Conservation (phyloP, 164 flowering plant genomes). For the grape (Vitis vinifera) region DNA sequence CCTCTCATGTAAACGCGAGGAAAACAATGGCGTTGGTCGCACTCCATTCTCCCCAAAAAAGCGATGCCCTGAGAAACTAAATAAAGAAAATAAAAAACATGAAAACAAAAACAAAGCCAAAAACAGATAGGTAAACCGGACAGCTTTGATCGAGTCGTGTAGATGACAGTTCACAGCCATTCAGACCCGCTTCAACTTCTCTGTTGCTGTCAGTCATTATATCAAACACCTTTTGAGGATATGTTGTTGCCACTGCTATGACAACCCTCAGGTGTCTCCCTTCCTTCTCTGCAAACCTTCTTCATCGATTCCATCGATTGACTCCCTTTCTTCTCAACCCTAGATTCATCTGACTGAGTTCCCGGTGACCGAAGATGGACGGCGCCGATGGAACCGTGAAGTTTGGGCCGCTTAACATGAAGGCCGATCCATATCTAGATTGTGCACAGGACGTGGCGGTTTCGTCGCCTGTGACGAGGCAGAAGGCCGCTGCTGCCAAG, state of each 20-base stretch:
- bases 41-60: slow-evolving; percentile 26
- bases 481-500: slow-evolving; percentile 92
- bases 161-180: slow-evolving; percentile 7
- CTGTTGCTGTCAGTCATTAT: slow-evolving; percentile 13
- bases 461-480: slow-evolving; percentile 84
- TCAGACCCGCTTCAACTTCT: slow-evolving; percentile 2
- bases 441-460: slow-evolving; percentile 52
- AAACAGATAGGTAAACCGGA: slow-evolving; percentile 9
- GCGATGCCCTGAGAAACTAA: too few species aligned
- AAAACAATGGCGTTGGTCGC: slow-evolving; percentile 34
- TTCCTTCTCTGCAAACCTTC: neutral
- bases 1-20: slow-evolving; percentile 11
- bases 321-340: neutral
- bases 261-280: slow-evolving; percentile 23
- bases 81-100: neutral
- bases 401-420: slow-evolving; percentile 40
- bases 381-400: slow-evolving; percentile 50
- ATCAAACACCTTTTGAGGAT: slow-evolving; percentile 9
- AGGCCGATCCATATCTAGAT: slow-evolving; percentile 45
- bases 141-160: neutral
- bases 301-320: too few species aligned
- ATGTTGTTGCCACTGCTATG: neutral
- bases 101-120: neutral
- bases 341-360: neutral
- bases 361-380: slow-evolving; percentile 34